Percentiles rank a stretch among this genome's conserved stretches.
These are phyloP conservation scores for Comarum palustre DNA, from an alignment of 306 rosid species.

Conservation along the genomic window DNA sequence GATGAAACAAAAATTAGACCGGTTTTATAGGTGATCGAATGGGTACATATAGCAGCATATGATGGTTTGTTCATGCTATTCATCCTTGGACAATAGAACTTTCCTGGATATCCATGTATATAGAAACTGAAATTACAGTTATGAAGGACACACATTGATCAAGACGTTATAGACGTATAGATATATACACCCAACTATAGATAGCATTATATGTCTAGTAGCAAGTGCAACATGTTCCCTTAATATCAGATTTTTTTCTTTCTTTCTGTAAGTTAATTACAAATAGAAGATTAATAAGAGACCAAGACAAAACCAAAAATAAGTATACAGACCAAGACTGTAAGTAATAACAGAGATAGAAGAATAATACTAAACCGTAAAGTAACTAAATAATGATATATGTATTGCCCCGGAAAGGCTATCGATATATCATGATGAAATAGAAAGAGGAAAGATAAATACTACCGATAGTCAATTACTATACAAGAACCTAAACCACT, in stretches of 20 bases:
- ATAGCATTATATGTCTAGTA: not conserved
- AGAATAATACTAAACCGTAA: not conserved
- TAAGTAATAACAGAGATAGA: slow-evolving; percentile 5
- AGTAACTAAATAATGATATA: not conserved
- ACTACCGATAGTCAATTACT: not conserved
- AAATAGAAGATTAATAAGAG: not conserved
- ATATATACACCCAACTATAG: not conserved
- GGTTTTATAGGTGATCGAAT: slow-evolving; percentile 94
- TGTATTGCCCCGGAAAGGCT: not conserved
- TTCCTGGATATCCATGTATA: slow-evolving; percentile 93
- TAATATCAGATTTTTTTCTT: not conserved
- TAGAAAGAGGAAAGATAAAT: not conserved
- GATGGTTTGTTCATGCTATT: slow-evolving; percentile 97
- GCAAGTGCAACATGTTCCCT: not conserved
- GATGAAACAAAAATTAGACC: slow-evolving; percentile 96
- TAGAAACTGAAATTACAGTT: not conserved
- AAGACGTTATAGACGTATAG: not conserved
- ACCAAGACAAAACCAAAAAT: not conserved
- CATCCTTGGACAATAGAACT: slow-evolving; percentile 97
- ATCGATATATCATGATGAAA: not conserved
- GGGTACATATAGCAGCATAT: slow-evolving; percentile 97
- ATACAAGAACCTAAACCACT: slow-evolving; percentile 32
- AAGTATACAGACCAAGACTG: not conserved
- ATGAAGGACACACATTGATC: not conserved
- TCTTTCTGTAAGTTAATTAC: not conserved